A percentile compares a stretch with the other conserved stretches of the same genome.
Evolutionary conservation across 495 filamentous ascomycete genomes (phyloP).

Genomic region (Annulohypoxylon bovei): DNA sequence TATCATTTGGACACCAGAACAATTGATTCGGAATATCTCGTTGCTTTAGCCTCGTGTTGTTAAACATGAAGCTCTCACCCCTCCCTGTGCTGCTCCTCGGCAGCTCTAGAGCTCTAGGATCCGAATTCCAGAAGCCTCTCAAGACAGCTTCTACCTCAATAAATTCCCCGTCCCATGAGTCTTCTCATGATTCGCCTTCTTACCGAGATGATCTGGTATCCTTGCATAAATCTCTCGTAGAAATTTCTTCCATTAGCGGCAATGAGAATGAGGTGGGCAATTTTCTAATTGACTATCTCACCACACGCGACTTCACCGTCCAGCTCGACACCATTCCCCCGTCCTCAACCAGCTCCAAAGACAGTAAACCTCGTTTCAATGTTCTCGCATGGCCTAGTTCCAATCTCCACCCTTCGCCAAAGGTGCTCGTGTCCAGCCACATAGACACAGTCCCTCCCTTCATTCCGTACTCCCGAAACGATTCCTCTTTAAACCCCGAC

Average conservation of each 20-base stretch:
- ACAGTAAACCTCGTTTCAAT: constrained; percentile 65
- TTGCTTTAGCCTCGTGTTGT: background rate
- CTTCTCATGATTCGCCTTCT: constrained; percentile 39
- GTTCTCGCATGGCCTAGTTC: constrained; percentile 78
- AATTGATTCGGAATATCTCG: background rate
- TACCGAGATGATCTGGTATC: constrained; percentile 68
- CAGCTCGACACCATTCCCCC: constrained; percentile 74
- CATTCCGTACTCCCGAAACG: constrained; percentile 68
- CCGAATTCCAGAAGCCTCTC: constrained; percentile 22
- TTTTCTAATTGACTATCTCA: constrained; percentile 75
- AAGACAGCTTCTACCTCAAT: background rate
- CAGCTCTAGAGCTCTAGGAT: constrained; percentile 26
- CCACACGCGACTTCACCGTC: constrained; percentile 51
- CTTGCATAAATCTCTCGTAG: constrained; percentile 79
- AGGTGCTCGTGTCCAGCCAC: constrained; percentile 78
- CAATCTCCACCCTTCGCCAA: constrained; percentile 56
- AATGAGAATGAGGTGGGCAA: constrained; percentile 74
- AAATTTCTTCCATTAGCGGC: constrained; percentile 78
- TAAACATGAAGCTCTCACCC: constrained; percentile 22
- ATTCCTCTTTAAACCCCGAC: constrained; percentile 56
- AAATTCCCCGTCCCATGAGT: background rate
- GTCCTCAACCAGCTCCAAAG: constrained; percentile 57
- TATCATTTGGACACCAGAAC: background rate
- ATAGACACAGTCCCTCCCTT: constrained; percentile 77
- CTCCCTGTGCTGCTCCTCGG: constrained; percentile 23